phyloP scores from a whole-genome alignment of 2,329 filamentous ascomycete species.

The Ceratocystis alfenasii region DNA sequence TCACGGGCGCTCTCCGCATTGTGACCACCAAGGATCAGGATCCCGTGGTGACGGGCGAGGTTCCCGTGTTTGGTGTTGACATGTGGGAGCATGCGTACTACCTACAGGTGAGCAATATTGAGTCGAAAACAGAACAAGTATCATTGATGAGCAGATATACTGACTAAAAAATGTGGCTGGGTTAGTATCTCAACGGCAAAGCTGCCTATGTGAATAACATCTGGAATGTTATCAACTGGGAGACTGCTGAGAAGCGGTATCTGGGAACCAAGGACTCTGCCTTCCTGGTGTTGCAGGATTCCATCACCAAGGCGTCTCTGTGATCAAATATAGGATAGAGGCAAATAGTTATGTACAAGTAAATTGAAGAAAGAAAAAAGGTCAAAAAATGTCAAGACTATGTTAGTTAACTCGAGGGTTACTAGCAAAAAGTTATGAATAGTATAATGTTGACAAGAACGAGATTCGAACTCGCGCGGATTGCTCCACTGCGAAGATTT shows the following conservation, averaged over 20 bases:
- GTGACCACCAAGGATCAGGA: conserved; percentile 82
- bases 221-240: conserved; percentile 71
- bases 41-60: conserved; percentile 52
- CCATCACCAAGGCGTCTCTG: conserved; percentile 28
- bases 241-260: conserved; percentile 53
- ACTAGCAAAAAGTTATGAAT: neutral
- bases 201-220: conserved; percentile 63
- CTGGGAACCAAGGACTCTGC: conserved; percentile 36
- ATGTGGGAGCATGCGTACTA: conserved; percentile 96
- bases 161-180: conserved; percentile 26
- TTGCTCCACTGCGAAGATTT: conserved; percentile 16
- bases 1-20: conserved; percentile 50
- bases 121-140: neutral
- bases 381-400: neutral
- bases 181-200: conserved; percentile 63
- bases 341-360: neutral
- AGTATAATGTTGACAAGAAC: conserved; percentile 8
- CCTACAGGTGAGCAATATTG: conserved; percentile 46
- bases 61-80: conserved; percentile 65
- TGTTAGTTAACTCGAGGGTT: neutral
- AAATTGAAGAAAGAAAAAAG: neutral
- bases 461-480: conserved; percentile 19
- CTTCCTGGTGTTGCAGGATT: conserved; percentile 36
- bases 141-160: neutral
- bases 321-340: too few relatives aligned